phyloP scores from a whole-genome alignment of 75 land plant species.

The Larix kaempferi region DNA sequence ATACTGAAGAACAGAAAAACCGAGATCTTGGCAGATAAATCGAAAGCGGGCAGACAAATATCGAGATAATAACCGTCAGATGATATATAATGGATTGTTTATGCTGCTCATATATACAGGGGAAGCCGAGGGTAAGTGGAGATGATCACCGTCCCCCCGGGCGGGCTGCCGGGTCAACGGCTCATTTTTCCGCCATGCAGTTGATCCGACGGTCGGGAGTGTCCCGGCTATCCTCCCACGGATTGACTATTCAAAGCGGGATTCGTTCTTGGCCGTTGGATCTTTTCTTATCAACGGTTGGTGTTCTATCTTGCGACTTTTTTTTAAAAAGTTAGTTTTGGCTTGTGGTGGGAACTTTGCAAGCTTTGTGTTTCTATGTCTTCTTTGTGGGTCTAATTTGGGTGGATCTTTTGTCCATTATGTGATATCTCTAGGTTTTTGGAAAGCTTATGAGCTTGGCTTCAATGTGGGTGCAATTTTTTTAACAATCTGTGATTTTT shows the following conservation, averaged over 20 bases:
- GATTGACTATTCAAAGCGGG: not conserved
- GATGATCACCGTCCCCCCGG: not conserved
- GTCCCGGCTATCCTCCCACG: not conserved
- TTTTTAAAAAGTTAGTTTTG: no score
- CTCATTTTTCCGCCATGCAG: not conserved
- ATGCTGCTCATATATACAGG: not conserved
- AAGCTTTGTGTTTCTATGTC: no score
- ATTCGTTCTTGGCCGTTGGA: not conserved
- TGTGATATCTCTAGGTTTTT: no score
- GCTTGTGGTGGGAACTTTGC: no score
- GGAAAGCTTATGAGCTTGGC: no score
- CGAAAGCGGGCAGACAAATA: not conserved
- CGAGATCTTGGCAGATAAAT: not conserved
- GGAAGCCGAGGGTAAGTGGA: not conserved
- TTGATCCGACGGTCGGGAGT: not conserved
- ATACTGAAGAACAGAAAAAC: no score
- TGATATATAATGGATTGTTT: not conserved
- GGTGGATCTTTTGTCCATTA: no score
- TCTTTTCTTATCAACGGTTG: constrained; percentile 2
- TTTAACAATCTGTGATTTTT: no score
- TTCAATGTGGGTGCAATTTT: no score
- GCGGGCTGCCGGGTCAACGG: not conserved
- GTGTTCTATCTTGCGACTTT: not conserved
- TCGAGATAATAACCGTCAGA: not conserved
- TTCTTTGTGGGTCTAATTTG: no score